Conservation (phyloP, 1,284 basidiomycete species). For the Volvariella surrecta region DNA sequence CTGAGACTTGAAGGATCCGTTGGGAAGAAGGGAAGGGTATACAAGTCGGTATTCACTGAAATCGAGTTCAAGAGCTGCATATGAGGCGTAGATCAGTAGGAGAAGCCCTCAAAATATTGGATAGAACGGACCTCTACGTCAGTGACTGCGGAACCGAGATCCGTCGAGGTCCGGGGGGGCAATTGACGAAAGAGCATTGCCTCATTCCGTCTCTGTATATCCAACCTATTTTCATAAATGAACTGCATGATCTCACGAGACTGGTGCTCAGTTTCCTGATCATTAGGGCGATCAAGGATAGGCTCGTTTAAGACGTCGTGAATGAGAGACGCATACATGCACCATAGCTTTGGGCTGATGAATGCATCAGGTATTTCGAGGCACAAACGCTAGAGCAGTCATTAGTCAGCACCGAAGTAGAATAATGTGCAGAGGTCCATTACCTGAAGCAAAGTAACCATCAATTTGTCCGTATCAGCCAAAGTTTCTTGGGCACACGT, state of each 20-base stretch:
- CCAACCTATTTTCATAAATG: slow-evolving; percentile 40
- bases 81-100: slow-evolving; percentile 1
- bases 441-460: slow-evolving; percentile 55
- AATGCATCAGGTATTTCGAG: slow-evolving; percentile 63
- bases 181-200: slow-evolving; percentile 69
- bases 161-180: slow-evolving; percentile 48
- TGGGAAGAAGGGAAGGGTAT: slow-evolving; percentile 54
- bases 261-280: slow-evolving; percentile 29
- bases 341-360: slow-evolving; percentile 66
- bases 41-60: slow-evolving; percentile 60
- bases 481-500: slow-evolving; percentile 47
- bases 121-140: slow-evolving; percentile 56
- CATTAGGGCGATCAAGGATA: slow-evolving; percentile 20
- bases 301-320: slow-evolving; percentile 34
- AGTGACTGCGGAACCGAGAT: slow-evolving; percentile 54
- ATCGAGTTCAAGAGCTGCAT: slow-evolving; percentile 75
- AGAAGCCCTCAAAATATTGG: not conserved
- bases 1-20: slow-evolving; percentile 32
- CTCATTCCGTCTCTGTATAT: slow-evolving; percentile 65
- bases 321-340: slow-evolving; percentile 37
- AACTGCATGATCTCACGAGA: slow-evolving; percentile 33
- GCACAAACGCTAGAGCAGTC: slow-evolving; percentile 46
- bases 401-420: too few relatives aligned
- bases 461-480: slow-evolving; percentile 41
- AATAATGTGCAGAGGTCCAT: slow-evolving; percentile 2